These are phyloP conservation scores for Fusarium tuaranense DNA, from an alignment of 2,329 filamentous ascomycete genomes.

Conservation along the genomic window DNA sequence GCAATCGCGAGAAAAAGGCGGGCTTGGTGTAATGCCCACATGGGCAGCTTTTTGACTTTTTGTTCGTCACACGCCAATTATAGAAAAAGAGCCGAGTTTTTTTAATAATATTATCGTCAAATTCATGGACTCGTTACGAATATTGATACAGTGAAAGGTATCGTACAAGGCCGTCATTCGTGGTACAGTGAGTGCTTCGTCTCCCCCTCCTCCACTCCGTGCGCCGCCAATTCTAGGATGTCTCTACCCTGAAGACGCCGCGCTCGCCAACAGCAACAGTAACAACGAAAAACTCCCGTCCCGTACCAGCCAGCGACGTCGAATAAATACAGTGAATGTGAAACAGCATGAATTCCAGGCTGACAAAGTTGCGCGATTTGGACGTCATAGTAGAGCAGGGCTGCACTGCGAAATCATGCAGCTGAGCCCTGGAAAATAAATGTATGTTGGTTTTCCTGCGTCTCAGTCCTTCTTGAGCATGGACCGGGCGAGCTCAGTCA, in stretches of 20 bases:
- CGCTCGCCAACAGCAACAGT: conserved; percentile 15
- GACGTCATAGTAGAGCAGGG: conserved; percentile 9
- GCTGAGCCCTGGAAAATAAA: background rate
- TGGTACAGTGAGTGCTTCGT: conserved; percentile 29
- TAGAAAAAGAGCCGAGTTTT: conserved; percentile 3
- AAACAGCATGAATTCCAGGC: conserved; percentile 15
- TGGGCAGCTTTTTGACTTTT: background rate
- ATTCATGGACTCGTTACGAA: conserved; percentile 40
- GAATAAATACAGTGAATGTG: conserved; percentile 17
- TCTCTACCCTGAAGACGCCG: conserved; percentile 33
- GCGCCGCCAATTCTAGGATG: conserved; percentile 14
- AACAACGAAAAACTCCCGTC: conserved; percentile 32
- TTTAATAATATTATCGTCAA: conserved; percentile 8
- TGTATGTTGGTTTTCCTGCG: background rate
- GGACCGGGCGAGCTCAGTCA: conserved; percentile 57
- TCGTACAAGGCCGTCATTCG: conserved; percentile 31
- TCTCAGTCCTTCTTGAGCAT: conserved; percentile 51
- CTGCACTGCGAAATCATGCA: background rate
- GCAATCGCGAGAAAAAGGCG: conserved; percentile 7
- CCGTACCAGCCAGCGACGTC: conserved; percentile 46
- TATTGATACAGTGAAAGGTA: conserved; percentile 32
- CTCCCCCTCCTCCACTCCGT: conserved; percentile 5
- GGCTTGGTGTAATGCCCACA: background rate
- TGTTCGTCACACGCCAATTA: conserved; percentile 9
- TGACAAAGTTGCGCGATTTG: conserved; percentile 14